phyloP scores from a whole-genome alignment of 2,329 filamentous ascomycete species.

The Magnaporthiopsis poae region DNA sequence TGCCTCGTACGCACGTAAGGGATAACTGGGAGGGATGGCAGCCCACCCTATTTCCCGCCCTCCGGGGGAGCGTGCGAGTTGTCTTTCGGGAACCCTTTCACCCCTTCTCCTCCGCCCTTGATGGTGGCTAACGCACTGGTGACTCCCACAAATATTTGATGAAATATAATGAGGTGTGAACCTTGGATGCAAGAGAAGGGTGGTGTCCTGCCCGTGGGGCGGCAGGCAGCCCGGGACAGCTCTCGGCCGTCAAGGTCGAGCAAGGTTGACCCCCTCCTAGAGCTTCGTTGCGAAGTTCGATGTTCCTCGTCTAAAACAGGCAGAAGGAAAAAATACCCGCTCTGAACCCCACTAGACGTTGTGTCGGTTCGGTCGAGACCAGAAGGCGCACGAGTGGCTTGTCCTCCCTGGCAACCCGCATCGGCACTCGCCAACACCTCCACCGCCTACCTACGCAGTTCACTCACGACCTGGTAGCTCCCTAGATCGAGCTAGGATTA shows the following conservation, averaged over 20 bases:
- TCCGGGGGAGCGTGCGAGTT: too few species aligned
- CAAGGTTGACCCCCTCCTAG: too few species aligned
- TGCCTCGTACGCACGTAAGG: background rate
- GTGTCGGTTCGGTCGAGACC: background rate
- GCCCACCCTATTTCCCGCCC: too few species aligned
- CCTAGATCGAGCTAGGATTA: background rate
- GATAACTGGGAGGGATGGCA: background rate
- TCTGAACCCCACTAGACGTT: background rate
- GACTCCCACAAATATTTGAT: too few species aligned
- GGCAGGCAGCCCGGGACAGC: background rate
- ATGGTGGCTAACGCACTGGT: too few species aligned
- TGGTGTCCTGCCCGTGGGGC: too few species aligned
- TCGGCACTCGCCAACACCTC: background rate
- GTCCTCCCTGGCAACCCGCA: background rate
- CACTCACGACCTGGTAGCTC: too few species aligned
- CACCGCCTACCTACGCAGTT: background rate
- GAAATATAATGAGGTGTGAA: too few species aligned
- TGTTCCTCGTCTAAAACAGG: background rate
- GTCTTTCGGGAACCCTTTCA: too few species aligned
- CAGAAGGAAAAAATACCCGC: background rate
- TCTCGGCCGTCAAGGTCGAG: background rate
- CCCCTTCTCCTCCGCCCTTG: too few species aligned
- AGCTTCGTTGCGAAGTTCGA: background rate
- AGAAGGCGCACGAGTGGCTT: background rate
- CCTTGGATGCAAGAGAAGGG: too few species aligned